phyloP scores from a whole-genome alignment of 805 yeast genomes.

The Candida manassasensis region DNA sequence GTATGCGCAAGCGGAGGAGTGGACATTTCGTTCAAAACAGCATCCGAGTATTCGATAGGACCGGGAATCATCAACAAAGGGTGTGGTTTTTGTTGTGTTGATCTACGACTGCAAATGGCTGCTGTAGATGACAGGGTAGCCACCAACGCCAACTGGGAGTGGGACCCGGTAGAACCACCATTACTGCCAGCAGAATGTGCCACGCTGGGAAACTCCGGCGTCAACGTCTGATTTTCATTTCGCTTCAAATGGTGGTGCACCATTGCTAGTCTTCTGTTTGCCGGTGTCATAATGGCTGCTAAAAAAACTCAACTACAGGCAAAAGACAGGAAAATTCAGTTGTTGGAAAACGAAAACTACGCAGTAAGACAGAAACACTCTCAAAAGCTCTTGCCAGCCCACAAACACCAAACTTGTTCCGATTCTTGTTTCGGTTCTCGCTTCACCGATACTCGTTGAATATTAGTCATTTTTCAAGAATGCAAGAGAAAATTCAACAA shows the following conservation, averaged over 20 bases:
- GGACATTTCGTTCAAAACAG: constrained; percentile 7
- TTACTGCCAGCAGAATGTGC: too few species aligned
- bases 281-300: constrained; percentile 2
- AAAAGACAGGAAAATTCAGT: too few species aligned
- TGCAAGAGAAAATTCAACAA: too few species aligned
- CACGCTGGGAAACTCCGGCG: neutral
- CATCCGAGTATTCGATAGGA: constrained; percentile 7
- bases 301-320: constrained; percentile 1
- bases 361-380: too few species aligned
- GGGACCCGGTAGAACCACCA: neutral
- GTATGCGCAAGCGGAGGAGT: constrained; percentile 8
- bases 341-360: too few species aligned
- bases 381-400: too few species aligned
- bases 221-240: neutral
- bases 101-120: constrained; percentile 1
- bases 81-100: constrained; percentile 1
- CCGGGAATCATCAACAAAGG: constrained; percentile 8
- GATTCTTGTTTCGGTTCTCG: too few species aligned
- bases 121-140: neutral
- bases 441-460: too few species aligned
- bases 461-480: too few species aligned
- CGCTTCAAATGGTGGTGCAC: neutral
- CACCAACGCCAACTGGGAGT: neutral
- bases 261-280: constrained; percentile 2
- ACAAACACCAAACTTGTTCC: too few species aligned